Conservation (phyloP, 768 basidiomycete genomes). For the Amanita polypyramis region DNA sequence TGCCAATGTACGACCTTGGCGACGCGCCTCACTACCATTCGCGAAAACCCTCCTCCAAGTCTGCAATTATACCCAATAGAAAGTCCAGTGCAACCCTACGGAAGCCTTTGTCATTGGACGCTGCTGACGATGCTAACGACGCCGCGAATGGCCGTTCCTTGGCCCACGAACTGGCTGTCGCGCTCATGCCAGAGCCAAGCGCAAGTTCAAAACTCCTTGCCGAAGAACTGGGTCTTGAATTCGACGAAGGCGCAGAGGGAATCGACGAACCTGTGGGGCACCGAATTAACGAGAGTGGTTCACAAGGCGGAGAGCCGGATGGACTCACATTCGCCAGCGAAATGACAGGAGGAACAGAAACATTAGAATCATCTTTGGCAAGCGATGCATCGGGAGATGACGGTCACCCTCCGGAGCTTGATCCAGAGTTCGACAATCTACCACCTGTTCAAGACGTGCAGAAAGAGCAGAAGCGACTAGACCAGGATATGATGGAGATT, state of each 20-base stretch:
- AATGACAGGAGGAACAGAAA: slow-evolving; percentile 15
- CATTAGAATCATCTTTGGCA: slow-evolving; percentile 20
- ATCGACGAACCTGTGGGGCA: slow-evolving; percentile 40
- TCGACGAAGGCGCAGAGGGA: slow-evolving; percentile 79
- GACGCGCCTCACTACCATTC: slow-evolving; percentile 20
- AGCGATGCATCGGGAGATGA: slow-evolving; percentile 19
- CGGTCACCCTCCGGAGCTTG: slow-evolving; percentile 23
- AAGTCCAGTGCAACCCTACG: slow-evolving; percentile 45
- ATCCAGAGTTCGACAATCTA: slow-evolving; percentile 33
- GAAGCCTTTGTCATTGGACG: slow-evolving; percentile 26
- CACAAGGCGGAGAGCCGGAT: slow-evolving; percentile 18
- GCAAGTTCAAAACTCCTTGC: slow-evolving; percentile 68
- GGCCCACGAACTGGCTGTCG: slow-evolving; percentile 80
- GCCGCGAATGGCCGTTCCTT: slow-evolving; percentile 46
- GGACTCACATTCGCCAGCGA: slow-evolving; percentile 35
- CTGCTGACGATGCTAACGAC: slow-evolving; percentile 27
- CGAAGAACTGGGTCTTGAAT: slow-evolving; percentile 86
- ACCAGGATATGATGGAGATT: slow-evolving; percentile 60
- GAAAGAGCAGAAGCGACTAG: slow-evolving; percentile 20
- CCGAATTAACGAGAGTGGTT: slow-evolving; percentile 9
- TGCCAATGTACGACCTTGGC: slow-evolving; percentile 23
- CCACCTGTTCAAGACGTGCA: slow-evolving; percentile 19
- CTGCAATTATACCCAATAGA: slow-evolving; percentile 24
- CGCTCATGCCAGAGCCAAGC: slow-evolving; percentile 80
- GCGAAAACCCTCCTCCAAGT: slow-evolving; percentile 26